phyloP scores from a whole-genome alignment of 345 rosid genomes.

The Pistacia vera region DNA sequence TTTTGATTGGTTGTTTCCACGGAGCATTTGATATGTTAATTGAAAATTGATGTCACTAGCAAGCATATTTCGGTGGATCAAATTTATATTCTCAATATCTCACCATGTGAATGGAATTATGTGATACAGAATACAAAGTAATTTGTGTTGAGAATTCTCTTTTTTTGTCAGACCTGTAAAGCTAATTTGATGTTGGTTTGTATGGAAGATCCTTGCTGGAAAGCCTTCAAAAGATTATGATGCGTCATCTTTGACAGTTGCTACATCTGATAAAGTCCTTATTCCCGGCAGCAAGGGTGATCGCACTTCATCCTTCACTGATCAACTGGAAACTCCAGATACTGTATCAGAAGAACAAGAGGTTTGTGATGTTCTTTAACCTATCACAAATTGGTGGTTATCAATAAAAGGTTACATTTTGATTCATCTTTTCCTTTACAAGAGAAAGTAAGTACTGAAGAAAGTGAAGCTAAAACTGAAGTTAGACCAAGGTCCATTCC shows the following conservation, averaged over 20 bases:
- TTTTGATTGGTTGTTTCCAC: background rate
- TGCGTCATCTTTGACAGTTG: constrained; percentile 47
- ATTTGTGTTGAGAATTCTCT: background rate
- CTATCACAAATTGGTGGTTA: background rate
- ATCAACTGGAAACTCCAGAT: constrained; percentile 45
- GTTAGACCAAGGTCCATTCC: constrained; percentile 46
- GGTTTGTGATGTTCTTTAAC: constrained; percentile 41
- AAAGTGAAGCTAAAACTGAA: constrained; percentile 41
- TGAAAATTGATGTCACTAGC: background rate
- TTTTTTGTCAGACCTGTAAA: background rate
- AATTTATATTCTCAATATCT: background rate
- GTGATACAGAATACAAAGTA: background rate
- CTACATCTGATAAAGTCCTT: constrained; percentile 65
- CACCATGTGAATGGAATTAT: constrained; percentile 4
- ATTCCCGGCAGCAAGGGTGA: constrained; percentile 53
- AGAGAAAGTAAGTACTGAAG: constrained; percentile 31
- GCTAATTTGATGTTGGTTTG: constrained; percentile 47
- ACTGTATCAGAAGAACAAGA: constrained; percentile 43
- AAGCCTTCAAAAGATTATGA: constrained; percentile 66
- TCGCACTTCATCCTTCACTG: constrained; percentile 46
- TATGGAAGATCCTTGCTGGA: constrained; percentile 73
- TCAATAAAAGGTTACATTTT: background rate
- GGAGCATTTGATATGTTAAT: background rate
- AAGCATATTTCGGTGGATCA: background rate
- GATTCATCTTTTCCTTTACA: constrained; percentile 18